Evolutionary conservation across 805 yeast species (phyloP).

Genomic region (Allodekkera sacchari): DNA sequence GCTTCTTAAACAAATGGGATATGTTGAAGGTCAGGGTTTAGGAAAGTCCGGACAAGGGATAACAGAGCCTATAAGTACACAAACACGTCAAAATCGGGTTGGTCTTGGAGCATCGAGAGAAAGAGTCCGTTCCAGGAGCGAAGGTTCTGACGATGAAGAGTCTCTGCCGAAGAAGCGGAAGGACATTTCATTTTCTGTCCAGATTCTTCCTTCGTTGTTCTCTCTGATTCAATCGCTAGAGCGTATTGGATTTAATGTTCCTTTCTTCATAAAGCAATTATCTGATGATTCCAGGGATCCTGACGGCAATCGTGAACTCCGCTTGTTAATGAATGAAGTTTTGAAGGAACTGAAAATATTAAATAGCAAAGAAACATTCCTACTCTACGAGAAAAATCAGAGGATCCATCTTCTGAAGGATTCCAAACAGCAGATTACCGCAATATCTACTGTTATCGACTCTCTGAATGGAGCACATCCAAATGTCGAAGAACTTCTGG

Average conservation of each 20-base stretch:
- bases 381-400: constrained; percentile 9
- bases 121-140: constrained; percentile 9
- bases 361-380: constrained; percentile 8
- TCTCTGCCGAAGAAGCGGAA: constrained; percentile 6
- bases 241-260: constrained; percentile 27
- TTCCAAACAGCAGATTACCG: no score
- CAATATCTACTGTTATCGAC: no score
- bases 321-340: constrained; percentile 12
- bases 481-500: no score
- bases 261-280: constrained; percentile 26
- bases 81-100: constrained; percentile 52
- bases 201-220: constrained; percentile 24
- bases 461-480: no score
- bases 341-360: constrained; percentile 6
- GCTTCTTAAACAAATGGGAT: constrained; percentile 79
- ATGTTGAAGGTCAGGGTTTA: constrained; percentile 74
- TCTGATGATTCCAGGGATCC: constrained; percentile 20
- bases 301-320: constrained; percentile 9
- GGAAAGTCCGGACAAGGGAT: constrained; percentile 72
- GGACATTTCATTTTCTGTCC: constrained; percentile 9
- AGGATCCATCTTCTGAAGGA: no score
- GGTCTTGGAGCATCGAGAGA: constrained; percentile 58
- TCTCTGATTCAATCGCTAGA: constrained; percentile 30
- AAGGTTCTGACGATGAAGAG: constrained; percentile 14
- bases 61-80: constrained; percentile 68